Percentiles rank a stretch among this genome's conserved stretches.
These are phyloP conservation scores for Ulmus americana DNA, from an alignment of 331 rosid genomes.

Conservation along the genomic window DNA sequence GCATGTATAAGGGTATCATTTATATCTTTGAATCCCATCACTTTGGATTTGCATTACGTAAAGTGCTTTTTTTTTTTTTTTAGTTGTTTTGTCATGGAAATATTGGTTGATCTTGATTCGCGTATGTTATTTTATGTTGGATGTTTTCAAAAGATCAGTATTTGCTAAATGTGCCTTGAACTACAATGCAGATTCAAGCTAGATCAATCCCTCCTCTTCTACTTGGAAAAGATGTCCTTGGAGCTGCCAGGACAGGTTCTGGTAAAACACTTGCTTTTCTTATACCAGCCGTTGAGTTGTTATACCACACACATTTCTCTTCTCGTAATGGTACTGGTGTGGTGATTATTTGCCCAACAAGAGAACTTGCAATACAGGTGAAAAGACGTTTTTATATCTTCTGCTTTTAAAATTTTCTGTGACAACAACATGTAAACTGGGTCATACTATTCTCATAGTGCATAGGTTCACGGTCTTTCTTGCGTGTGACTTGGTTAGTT, in stretches of 20 bases:
- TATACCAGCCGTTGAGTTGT: slow-evolving; percentile 81
- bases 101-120: background rate
- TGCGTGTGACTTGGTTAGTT: background rate
- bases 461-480: no score
- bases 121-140: background rate
- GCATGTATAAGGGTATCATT: background rate
- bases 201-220: slow-evolving; percentile 68
- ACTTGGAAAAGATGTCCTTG: slow-evolving; percentile 78
- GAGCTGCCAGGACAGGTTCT: slow-evolving; percentile 98
- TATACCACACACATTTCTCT: slow-evolving; percentile 46
- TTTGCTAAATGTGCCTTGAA: slow-evolving; percentile 4
- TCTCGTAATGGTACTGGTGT: slow-evolving; percentile 83
- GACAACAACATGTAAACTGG: background rate
- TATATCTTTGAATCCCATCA: background rate
- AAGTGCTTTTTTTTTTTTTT: background rate
- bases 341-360: slow-evolving; percentile 78
- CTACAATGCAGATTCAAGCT: slow-evolving; percentile 70
- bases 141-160: background rate
- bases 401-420: background rate
- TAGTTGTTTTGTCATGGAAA: background rate
- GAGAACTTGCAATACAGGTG: slow-evolving; percentile 99
- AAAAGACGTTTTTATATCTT: background rate
- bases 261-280: slow-evolving; percentile 92
- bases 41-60: no score
- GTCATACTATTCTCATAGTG: background rate